Evolutionary conservation across 164 flowering plant species (phyloP), one percentile per base, ranked within the genome.

Genomic region (Platanus orientalis): DNA sequence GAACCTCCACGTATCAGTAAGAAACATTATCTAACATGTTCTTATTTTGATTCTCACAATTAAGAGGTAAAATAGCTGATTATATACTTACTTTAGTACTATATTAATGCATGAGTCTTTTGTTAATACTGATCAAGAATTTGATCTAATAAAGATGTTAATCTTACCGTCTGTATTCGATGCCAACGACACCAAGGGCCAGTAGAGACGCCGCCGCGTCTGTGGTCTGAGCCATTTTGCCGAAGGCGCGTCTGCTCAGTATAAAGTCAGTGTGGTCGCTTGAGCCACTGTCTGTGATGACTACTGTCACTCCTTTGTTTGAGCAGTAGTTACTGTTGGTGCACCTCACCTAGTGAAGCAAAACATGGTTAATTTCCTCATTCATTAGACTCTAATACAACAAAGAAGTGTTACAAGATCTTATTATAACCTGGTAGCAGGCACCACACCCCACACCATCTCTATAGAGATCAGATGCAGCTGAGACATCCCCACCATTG

Each of bases 361-460:
- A 2, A 1, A 47, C 16, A 10, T 53, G 13, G 11, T 1, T 1
- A 14, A 44, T 30, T 42, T 42, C 47, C 13, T 25, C 6, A 4
- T 7, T 6, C 2, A 21, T 4, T 5, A 36, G 34, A 4, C 7
- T 23, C 12, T 21, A 14, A n/a, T n/a, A n/a, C n/a, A n/a, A n/a
- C n/a, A n/a, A n/a, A n/a, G n/a, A n/a, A n/a, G n/a, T n/a, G n/a
- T n/a, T n/a, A n/a, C n/a, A n/a, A n/a, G n/a, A n/a, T n/a, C 23
- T n/a, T 40, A 45, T 6, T 51, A 7, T 74, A 56, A 81, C 97
- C 86, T 92, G 96, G 72, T 87, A 89, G 69, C 98, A 92, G 48
- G 95, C 89, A n/a, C 96, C 98, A 60, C 96, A 89, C 26, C 98
- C 98, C 39, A 84, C 73, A 32, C 98, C 96, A 61, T 73, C 56